Evolutionary conservation across 148 eudicot species (phyloP).

Genomic region (Spergularia marina): DNA sequence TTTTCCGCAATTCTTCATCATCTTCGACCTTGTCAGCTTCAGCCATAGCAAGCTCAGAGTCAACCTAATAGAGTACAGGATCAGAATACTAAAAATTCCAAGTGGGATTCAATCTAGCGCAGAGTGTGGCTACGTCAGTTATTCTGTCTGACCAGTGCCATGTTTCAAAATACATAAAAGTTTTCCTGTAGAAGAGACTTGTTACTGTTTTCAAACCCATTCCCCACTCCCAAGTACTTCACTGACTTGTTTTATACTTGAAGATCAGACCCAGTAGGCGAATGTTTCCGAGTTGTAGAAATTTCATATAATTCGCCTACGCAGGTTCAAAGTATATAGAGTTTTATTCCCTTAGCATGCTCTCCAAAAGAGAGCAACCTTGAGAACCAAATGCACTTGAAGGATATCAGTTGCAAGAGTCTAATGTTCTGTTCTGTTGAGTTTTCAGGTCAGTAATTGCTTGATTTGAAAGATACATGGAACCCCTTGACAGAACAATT

Average conservation of each 20-base stretch:
- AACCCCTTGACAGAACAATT: too few relatives aligned
- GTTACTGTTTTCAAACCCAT: too few relatives aligned
- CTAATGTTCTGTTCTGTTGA: too few relatives aligned
- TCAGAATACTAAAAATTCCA: slow-evolving; percentile 9
- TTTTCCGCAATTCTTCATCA: slow-evolving; percentile 95
- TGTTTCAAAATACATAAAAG: neutral
- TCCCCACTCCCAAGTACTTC: neutral
- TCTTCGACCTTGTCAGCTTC: slow-evolving; percentile 99
- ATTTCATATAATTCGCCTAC: too few relatives aligned
- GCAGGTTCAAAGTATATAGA: too few relatives aligned
- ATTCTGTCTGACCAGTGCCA: neutral
- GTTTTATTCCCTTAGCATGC: too few relatives aligned
- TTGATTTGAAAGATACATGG: too few relatives aligned
- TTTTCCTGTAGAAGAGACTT: neutral
- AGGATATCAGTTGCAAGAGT: too few relatives aligned
- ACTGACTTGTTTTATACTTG: neutral
- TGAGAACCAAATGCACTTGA: too few relatives aligned
- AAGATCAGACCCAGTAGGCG: neutral
- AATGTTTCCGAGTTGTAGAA: too few relatives aligned
- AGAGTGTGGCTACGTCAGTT: neutral
- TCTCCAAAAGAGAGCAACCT: too few relatives aligned
- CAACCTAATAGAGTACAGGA: slow-evolving; percentile 53
- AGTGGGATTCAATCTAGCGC: neutral
- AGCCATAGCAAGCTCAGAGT: slow-evolving; percentile 98
- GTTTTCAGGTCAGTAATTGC: too few relatives aligned